A percentile compares a stretch with the other conserved stretches of the same genome.
phyloP scores from a whole-genome alignment of 1,284 basidiomycete species.

The Phylloboletellus chloephorus region DNA sequence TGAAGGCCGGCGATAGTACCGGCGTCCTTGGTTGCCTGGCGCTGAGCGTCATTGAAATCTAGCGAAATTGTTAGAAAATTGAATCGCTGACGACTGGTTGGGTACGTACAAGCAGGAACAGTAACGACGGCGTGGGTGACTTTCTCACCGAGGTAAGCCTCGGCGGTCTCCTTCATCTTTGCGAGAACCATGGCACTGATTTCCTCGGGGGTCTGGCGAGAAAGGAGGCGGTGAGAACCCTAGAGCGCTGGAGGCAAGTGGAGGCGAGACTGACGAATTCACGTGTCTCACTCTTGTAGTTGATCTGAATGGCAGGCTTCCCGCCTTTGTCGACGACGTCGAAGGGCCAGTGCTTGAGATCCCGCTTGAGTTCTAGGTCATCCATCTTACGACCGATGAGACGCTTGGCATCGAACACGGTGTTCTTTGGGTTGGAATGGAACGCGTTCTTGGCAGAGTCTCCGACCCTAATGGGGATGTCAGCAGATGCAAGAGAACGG shows the following conservation, averaged over 20 bases:
- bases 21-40: slow-evolving; percentile 98
- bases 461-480: slow-evolving; percentile 49
- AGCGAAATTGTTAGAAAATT: slow-evolving; percentile 32
- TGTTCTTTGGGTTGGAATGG: slow-evolving; percentile 87
- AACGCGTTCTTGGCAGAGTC: slow-evolving; percentile 78
- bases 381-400: slow-evolving; percentile 87
- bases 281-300: slow-evolving; percentile 82
- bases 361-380: slow-evolving; percentile 73
- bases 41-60: slow-evolving; percentile 99
- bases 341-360: slow-evolving; percentile 90
- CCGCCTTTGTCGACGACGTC: slow-evolving; percentile 72
- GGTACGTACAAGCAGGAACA: slow-evolving; percentile 79
- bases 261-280: slow-evolving; percentile 59
- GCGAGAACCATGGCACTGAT: slow-evolving; percentile 90
- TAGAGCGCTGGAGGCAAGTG: neutral
- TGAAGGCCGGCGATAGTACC: slow-evolving; percentile 95
- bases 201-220: slow-evolving; percentile 71
- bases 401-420: slow-evolving; percentile 97
- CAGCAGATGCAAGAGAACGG: neutral
- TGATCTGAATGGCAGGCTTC: slow-evolving; percentile 84
- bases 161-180: slow-evolving; percentile 99
- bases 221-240: slow-evolving; percentile 1
- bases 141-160: slow-evolving; percentile 94
- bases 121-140: slow-evolving; percentile 98
- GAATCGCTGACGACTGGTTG: neutral